Base-by-base conservation (phyloP, 768 basidiomycete genomes). In the Russula dissimulans region DNA sequence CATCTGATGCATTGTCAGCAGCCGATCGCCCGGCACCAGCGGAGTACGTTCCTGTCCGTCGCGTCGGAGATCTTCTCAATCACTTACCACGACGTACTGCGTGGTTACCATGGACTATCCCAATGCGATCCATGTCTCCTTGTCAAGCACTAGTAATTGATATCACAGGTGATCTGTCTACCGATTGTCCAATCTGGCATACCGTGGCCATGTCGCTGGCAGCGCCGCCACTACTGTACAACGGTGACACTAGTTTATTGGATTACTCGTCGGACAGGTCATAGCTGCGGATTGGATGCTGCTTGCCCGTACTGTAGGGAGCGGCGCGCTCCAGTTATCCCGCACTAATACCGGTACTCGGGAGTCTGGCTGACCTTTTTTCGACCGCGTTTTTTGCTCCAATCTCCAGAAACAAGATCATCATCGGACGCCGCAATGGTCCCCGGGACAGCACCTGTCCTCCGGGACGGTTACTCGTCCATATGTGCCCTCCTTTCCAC, bases 341-440 rank as follows among this genome's bases (percentile, higher is more conserved):
- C 32, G n/a, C 41, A 36, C 15, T 34, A 60, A 51, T 29, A 29
- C 56, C 32, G 55, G 18, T 45, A 41, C 53, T 36, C 50, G 38
- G 50, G 5, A 26, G 38, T 22, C 56, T 12, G 22, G 7, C 38
- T 26, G 11, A 45, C 12, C 31, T 56, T 11, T 36, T 50, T 29
- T 56, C 22, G 26, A 15, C 49, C 29, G n/a, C 22, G 46, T 48
- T 42, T 36, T 49, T 22, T 42, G 26, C 15, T 56, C 55, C 58
- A 41, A 54, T 51, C 22, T 26, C 57, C 49, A 51, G 32, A 51
- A 26, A 46, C 55, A 47, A 47, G 60, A 57, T 57, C 53, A 34
- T 11, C 11, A 43, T 54, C 60, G 38, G 51, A 48, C 39, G 29
- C 15, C 48, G 50, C 38, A 36, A 56, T 52, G 12, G 29, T n/a